phyloP scores from a whole-genome alignment of 257 asterid species.

The Primulina tabacum region DNA sequence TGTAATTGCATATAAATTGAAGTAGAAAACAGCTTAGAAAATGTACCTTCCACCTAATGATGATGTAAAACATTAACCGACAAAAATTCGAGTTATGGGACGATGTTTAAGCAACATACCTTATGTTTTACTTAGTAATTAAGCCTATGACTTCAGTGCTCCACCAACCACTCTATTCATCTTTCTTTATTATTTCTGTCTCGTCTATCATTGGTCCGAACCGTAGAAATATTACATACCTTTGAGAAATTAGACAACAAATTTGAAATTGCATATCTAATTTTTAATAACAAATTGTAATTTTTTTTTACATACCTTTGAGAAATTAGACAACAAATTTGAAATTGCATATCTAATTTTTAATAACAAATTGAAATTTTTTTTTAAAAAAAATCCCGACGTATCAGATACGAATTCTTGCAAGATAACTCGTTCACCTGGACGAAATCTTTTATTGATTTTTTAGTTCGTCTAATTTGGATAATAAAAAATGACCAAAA shows the following conservation, averaged over 20 bases:
- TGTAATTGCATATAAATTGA: slow-evolving; percentile 14
- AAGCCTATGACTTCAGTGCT: slow-evolving; percentile 31
- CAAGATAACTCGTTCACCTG: background rate
- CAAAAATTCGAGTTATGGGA: background rate
- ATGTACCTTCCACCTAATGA: slow-evolving; percentile 43
- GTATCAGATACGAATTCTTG: background rate
- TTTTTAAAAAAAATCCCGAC: too few species aligned
- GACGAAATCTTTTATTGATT: background rate
- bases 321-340: too few species aligned
- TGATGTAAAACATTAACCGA: slow-evolving; percentile 50
- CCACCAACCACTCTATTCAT: slow-evolving; percentile 31
- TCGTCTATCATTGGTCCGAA: slow-evolving; percentile 1
- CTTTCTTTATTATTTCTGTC: slow-evolving; percentile 17
- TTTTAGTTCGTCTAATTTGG: too few species aligned
- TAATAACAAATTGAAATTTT: too few species aligned
- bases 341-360: too few species aligned
- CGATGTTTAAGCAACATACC: slow-evolving; percentile 15
- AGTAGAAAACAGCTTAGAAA: slow-evolving; percentile 27
- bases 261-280: too few species aligned
- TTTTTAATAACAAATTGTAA: too few species aligned
- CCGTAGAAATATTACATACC: slow-evolving; percentile 27
- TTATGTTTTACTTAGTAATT: slow-evolving; percentile 31
- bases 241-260: background rate
- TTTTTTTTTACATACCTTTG: too few species aligned
- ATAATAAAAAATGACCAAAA: too few species aligned